Conservation (phyloP, 2,329 filamentous ascomycete species). For the Biscogniauxia sp. region DNA sequence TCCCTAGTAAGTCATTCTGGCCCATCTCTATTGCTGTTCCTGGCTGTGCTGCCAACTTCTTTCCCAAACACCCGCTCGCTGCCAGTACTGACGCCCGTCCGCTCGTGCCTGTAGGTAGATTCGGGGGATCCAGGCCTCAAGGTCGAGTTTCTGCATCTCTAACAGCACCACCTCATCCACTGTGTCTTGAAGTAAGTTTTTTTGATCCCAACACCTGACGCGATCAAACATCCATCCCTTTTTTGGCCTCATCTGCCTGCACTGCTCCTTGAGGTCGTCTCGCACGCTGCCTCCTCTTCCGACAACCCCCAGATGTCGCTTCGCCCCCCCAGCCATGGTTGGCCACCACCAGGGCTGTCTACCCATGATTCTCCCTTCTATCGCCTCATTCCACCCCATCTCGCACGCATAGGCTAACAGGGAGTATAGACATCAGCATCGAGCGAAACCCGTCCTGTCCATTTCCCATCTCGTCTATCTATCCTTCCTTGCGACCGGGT, state of each 20-base stretch:
- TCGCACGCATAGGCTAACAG: slow-evolving; percentile 16
- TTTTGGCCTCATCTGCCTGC: slow-evolving; percentile 19
- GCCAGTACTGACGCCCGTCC: slow-evolving; percentile 16
- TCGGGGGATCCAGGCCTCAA: slow-evolving; percentile 26
- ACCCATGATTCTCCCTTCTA: slow-evolving; percentile 7
- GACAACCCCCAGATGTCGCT: slow-evolving; percentile 13
- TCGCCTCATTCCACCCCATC: slow-evolving; percentile 1
- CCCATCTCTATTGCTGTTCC: slow-evolving; percentile 18
- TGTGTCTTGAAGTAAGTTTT: slow-evolving; percentile 37
- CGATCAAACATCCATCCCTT: slow-evolving; percentile 34
- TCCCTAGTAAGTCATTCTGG: slow-evolving; percentile 22
- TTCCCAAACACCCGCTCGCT: slow-evolving; percentile 7
- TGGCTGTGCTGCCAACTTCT: slow-evolving; percentile 6
- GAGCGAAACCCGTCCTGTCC: slow-evolving; percentile 12
- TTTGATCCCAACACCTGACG: slow-evolving; percentile 30
- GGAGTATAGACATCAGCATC: slow-evolving; percentile 6
- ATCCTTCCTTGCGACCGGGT: slow-evolving; percentile 25
- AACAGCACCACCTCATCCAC: slow-evolving; percentile 33
- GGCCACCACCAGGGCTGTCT: slow-evolving; percentile 10
- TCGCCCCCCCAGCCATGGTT: slow-evolving; percentile 10
- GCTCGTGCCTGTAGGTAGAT: slow-evolving; percentile 25
- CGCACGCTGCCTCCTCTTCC: slow-evolving; percentile 10
- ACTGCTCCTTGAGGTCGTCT: slow-evolving; percentile 14
- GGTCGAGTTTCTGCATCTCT: slow-evolving; percentile 33
- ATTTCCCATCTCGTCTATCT: slow-evolving; percentile 12